Evolutionary conservation across 345 rosid species (phyloP), one percentile per base, ranked within the genome.

Genomic region (Lepidium sativum): DNA sequence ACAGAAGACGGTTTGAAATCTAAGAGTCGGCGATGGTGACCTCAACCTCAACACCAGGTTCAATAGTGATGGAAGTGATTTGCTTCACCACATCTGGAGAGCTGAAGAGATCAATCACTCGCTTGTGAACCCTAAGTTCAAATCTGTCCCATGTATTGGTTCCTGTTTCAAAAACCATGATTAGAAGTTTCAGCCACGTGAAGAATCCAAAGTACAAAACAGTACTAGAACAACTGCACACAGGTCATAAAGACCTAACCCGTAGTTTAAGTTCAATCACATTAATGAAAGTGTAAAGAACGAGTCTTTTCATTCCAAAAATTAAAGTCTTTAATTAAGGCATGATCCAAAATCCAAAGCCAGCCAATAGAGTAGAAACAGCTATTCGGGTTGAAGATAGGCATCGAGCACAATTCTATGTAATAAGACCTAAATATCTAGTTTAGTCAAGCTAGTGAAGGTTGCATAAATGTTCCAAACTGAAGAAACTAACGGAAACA

Each of bases 61-160:
- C 89, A 44, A 82, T 77, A 12, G 89, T 81, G 32, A 82, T 86
- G 18, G 88, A 81, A 16, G 84, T 82, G 57, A 86, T 82, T 60
- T 86, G 92, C 79, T 86, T 86, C 17, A 86, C 87, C 9, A 80
- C 85, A 13, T 81, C 85, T 29, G 86, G 81, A 34, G 88, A 80
- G 67, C 88, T 86, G 73, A 75, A 78, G n/a, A 82, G 85, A 60
- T 82, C 86, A 18, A 80, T 82, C 56, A 80, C 80, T 5, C 86
- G 81, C 75, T 82, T 80, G 82, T 83, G 92, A 31, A 82, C 79
- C 20, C 89, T 63, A 0, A 82, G 75, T 56, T 86, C 92, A 16
- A 82, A 83, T 63, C 82, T 80, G 65, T 86, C 86, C 71, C 76
- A 81, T 15, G 92, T 83, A 44, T 86, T 83, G 35, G 89, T 82